Evolutionary conservation across 129 eudicot genomes (phyloP), one percentile per base, ranked within the genome.

Genomic region (Heracleum sosnowskyi): DNA sequence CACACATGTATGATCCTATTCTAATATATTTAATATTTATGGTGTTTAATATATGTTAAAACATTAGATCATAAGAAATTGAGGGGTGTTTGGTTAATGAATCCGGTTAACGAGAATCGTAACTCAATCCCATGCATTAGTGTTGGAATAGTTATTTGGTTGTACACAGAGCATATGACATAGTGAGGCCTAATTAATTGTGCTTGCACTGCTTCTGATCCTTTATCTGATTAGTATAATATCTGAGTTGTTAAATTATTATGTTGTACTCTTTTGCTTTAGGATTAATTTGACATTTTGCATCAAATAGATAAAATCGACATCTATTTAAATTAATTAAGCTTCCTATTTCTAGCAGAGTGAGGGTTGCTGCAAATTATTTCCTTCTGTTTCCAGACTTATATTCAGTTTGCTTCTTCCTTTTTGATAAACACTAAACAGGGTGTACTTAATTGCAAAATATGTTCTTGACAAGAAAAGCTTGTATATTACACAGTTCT

Each of bases 1-100:
- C 71, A 3, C 71, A 64, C 39, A 31, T 64, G 71, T 64, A 64
- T 12, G 71, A 12, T 76, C 77, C 70, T 78, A 18, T 35, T 28
- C 70, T 74, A 49, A 60, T 36, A 7, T 42, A 55, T 31, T 60
- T 78, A 29, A 74, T 18, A 15, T 49, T 37, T 10, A 6, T 20
- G 8, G 28, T 78, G 57, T 16, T 5, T 26, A n/a, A n/a, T n/a
- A n/a, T n/a, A n/a, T n/a, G n/a, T n/a, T n/a, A n/a, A n/a, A n/a
- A n/a, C n/a, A n/a, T n/a, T n/a, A n/a, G n/a, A n/a, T n/a, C n/a
- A n/a, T n/a, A n/a, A n/a, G n/a, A n/a, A n/a, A n/a, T n/a, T n/a
- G n/a, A n/a, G n/a, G n/a, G n/a, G n/a, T n/a, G n/a, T n/a, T n/a
- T n/a, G n/a, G n/a, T n/a, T n/a, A n/a, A n/a, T n/a, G n/a, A n/a